A percentile compares a stretch with the other conserved stretches of the same genome.
These are phyloP conservation scores for Coniochaeta sp. DNA, from an alignment of 2,329 filamentous ascomycete genomes.

Conservation along the genomic window DNA sequence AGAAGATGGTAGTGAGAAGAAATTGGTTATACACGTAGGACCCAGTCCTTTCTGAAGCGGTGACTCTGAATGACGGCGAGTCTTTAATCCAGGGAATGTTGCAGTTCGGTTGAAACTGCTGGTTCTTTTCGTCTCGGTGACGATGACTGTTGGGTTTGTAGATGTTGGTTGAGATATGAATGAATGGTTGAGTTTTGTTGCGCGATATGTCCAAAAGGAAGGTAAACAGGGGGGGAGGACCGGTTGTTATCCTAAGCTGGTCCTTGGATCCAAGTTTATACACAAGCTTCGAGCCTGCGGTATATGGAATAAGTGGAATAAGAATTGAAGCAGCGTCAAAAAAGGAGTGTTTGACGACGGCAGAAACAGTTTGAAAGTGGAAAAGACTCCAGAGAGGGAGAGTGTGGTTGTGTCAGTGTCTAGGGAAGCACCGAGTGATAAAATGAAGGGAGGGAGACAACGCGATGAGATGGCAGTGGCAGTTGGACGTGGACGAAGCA, in stretches of 20 bases:
- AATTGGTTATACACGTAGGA: not conserved
- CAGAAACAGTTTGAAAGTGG: not conserved
- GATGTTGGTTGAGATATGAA: not conserved
- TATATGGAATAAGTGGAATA: not conserved
- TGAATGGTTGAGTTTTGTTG: not conserved
- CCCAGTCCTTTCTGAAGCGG: not conserved
- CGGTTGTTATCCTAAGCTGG: not conserved
- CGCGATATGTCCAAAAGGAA: not conserved
- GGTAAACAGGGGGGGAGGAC: not conserved
- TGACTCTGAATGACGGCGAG: not conserved
- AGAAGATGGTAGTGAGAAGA: not conserved
- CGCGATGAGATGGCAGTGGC: not conserved
- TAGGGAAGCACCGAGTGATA: constrained; percentile 3
- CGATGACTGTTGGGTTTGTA: not conserved
- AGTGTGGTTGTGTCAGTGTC: constrained; percentile 1
- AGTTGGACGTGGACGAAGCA: not conserved
- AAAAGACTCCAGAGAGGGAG: not conserved
- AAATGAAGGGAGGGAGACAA: not conserved
- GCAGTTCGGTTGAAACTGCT: not conserved
- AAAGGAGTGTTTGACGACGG: constrained; percentile 2
- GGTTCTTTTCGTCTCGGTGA: not conserved
- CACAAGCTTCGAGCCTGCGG: constrained; percentile 1
- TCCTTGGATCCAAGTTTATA: not conserved
- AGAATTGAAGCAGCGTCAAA: constrained; percentile 2
- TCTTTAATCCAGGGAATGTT: not conserved